A percentile compares a stretch with the other conserved stretches of the same genome.
Conservation (phyloP, 805 yeast species). For the Candida khao-thaluensis region DNA sequence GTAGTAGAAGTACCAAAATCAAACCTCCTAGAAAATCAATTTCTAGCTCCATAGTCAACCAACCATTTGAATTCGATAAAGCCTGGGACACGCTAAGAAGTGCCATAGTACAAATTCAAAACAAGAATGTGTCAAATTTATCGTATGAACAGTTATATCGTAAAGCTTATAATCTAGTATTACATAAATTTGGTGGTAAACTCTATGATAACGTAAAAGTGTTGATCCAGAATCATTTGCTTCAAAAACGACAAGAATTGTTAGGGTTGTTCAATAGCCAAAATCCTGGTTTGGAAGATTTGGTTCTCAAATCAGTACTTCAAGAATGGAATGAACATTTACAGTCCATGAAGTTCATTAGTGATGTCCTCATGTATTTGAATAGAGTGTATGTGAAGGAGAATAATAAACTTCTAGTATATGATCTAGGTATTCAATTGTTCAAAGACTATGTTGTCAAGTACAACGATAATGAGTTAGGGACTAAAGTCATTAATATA, state of each 20-base stretch:
- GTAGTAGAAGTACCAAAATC: constrained; percentile 54
- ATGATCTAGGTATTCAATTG: constrained; percentile 69
- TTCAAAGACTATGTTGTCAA: constrained; percentile 64
- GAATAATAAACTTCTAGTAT: constrained; percentile 57
- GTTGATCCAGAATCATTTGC: constrained; percentile 49
- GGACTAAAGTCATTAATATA: constrained; percentile 46
- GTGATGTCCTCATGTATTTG: constrained; percentile 83
- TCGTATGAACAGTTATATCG: constrained; percentile 84
- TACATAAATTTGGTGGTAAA: constrained; percentile 64
- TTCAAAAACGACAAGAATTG: constrained; percentile 19
- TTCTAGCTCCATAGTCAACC: constrained; percentile 19
- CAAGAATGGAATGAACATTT: constrained; percentile 70
- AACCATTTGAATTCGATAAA: constrained; percentile 55
- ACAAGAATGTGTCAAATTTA: constrained; percentile 66
- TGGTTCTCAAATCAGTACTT: constrained; percentile 36
- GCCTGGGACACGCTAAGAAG: constrained; percentile 64
- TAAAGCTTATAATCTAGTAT: constrained; percentile 72
- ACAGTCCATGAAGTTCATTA: constrained; percentile 69
- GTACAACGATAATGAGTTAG: constrained; percentile 48
- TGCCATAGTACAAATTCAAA: constrained; percentile 72
- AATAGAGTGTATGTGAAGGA: constrained; percentile 83
- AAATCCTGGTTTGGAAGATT: constrained; percentile 19
- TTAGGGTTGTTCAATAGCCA: constrained; percentile 14
- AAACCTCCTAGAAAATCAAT: constrained; percentile 59
- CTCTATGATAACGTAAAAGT: constrained; percentile 60